Evolutionary conservation across 1,284 basidiomycete genomes (phyloP).

Genomic region (Agaricales sp.): DNA sequence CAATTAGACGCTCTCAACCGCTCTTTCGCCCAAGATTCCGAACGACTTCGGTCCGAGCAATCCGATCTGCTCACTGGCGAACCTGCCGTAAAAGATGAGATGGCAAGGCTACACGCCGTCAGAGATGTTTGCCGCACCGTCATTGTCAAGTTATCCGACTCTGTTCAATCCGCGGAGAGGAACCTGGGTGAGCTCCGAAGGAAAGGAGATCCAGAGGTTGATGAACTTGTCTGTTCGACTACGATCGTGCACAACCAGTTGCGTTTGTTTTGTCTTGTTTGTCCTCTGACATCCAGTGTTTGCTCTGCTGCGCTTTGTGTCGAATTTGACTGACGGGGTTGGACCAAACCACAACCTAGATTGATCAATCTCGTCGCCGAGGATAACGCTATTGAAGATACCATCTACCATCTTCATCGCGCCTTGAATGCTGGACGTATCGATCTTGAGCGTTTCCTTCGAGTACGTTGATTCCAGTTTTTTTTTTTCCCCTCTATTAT

Average conservation of each 20-base stretch:
- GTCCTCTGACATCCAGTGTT: no score
- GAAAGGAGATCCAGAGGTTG: conserved; percentile 76
- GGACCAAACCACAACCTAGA: conserved; percentile 37
- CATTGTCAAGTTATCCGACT: conserved; percentile 50
- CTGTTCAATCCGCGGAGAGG: conserved; percentile 55
- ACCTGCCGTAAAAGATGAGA: conserved; percentile 92
- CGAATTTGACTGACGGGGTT: conserved; percentile 10
- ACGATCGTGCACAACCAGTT: conserved; percentile 95
- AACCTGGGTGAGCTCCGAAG: conserved; percentile 61
- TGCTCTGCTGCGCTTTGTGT: conserved; percentile 8
- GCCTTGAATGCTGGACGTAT: conserved; percentile 88
- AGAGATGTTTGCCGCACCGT: conserved; percentile 83
- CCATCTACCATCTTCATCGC: conserved; percentile 92
- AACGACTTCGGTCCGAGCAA: conserved; percentile 72
- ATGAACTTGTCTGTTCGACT: conserved; percentile 92
- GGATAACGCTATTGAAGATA: conserved; percentile 97
- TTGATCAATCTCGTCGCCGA: conserved; percentile 94
- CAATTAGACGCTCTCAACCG: conserved; percentile 60
- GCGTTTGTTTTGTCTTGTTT: conserved; percentile 19
- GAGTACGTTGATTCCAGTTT: conserved; percentile 39
- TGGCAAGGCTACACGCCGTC: conserved; percentile 92
- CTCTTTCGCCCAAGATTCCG: conserved; percentile 58
- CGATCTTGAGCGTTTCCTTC: conserved; percentile 86
- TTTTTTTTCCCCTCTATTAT: conserved; percentile 8
- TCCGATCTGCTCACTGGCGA: conserved; percentile 81